These are phyloP conservation scores for Alternaria angustiovoidea DNA, from an alignment of 2,329 filamentous ascomycete species.

Conservation along the genomic window DNA sequence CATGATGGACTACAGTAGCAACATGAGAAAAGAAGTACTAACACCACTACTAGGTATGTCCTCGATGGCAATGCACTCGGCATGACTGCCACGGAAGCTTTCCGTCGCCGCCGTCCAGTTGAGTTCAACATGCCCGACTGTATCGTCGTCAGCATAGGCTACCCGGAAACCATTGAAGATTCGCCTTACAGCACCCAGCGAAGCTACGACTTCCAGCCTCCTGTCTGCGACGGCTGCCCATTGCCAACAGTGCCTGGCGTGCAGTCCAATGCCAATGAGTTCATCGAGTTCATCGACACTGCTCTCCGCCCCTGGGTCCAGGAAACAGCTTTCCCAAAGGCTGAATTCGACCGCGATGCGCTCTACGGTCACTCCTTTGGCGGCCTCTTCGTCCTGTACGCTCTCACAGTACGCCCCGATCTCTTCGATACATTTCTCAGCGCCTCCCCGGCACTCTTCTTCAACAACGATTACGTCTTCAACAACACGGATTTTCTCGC, in stretches of 20 bases:
- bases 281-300: conserved; percentile 56
- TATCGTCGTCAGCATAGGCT: conserved; percentile 44
- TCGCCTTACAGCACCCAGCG: conserved; percentile 40
- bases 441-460: conserved; percentile 59
- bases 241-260: conserved; percentile 40
- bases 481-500: conserved; percentile 30
- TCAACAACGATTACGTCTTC: conserved; percentile 56
- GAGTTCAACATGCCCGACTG: conserved; percentile 41
- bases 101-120: conserved; percentile 41
- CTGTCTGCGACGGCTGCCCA: conserved; percentile 40
- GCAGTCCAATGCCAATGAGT: conserved; percentile 56
- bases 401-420: conserved; percentile 52
- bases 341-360: conserved; percentile 50
- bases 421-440: conserved; percentile 58
- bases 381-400: conserved; percentile 58
- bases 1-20: background rate
- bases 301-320: conserved; percentile 50
- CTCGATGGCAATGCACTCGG: conserved; percentile 45
- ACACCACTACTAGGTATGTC: conserved; percentile 36
- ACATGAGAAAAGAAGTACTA: background rate
- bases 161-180: conserved; percentile 38
- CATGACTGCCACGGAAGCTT: conserved; percentile 38
- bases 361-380: conserved; percentile 62
- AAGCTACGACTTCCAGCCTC: conserved; percentile 41
- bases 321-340: conserved; percentile 39